Conservation (phyloP, 2,329 filamentous ascomycete genomes). For the Samsoniella hepiali region DNA sequence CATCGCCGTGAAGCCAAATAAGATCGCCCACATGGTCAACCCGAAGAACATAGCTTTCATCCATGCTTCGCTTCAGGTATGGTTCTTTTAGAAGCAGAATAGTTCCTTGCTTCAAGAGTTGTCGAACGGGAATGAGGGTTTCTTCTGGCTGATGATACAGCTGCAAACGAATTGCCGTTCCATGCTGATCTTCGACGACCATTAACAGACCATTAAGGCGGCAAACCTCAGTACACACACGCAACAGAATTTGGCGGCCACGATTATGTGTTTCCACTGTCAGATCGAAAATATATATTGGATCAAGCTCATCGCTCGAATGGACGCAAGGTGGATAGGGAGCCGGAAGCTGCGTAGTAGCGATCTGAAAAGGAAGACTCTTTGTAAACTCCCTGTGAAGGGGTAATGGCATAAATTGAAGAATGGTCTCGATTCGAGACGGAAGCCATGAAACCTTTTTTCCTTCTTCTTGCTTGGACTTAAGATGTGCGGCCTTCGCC, state of each 20-base stretch:
- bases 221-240: not conserved
- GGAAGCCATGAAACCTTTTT: not conserved
- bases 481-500: not conserved
- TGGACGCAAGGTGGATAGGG: not conserved
- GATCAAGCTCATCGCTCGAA: not conserved
- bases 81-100: slow-evolving; percentile 3
- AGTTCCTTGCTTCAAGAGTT: not conserved
- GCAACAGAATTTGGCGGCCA: not conserved
- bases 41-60: not conserved
- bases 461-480: not conserved
- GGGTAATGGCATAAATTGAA: not conserved
- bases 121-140: not conserved
- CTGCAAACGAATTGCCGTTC: not conserved
- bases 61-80: not conserved
- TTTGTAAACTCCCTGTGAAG: not conserved
- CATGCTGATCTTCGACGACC: not conserved
- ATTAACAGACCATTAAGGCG: not conserved
- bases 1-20: not conserved
- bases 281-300: not conserved
- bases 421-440: not conserved
- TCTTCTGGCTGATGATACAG: not conserved
- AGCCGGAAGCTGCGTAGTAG: not conserved
- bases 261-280: not conserved
- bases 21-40: slow-evolving; percentile 1
- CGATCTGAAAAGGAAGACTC: not conserved